Conservation (phyloP, 2,329 filamentous ascomycete genomes). For the Colletotrichum scovillei region DNA sequence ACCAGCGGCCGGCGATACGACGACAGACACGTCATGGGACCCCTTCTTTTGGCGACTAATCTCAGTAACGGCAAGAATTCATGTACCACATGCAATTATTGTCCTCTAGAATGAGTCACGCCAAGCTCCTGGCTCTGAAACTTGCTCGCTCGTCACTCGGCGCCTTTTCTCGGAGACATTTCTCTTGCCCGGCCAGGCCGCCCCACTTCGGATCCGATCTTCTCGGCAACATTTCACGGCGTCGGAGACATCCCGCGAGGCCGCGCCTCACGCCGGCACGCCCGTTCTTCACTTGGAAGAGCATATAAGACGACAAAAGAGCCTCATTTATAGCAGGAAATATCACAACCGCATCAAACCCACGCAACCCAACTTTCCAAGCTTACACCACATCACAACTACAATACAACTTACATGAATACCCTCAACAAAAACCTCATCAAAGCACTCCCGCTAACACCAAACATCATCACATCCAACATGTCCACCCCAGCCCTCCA, state of each 20-base stretch:
- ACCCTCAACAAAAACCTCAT: not conserved
- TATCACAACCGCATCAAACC: too few relatives aligned
- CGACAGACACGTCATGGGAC: too few relatives aligned
- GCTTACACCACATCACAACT: not conserved
- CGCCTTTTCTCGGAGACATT: conserved; percentile 20
- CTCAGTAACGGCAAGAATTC: too few relatives aligned
- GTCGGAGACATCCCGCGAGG: not conserved
- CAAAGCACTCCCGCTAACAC: not conserved
- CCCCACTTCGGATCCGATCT: conserved; percentile 9
- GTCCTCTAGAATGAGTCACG: not conserved
- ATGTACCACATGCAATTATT: too few relatives aligned
- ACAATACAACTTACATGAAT: conserved; percentile 2
- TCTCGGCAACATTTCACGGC: conserved; percentile 6
- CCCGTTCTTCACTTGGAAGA: not conserved
- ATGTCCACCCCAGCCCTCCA: conserved; percentile 42
- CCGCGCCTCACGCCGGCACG: not conserved
- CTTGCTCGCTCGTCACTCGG: not conserved
- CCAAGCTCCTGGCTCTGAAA: not conserved
- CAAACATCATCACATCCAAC: not conserved
- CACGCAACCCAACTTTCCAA: not conserved
- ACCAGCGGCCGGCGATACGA: too few relatives aligned
- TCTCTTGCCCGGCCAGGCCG: not conserved
- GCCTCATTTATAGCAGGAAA: too few relatives aligned
- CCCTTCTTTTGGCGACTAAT: too few relatives aligned
- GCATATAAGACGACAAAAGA: too few relatives aligned